These are phyloP conservation scores for Staphylotrichum tortipilum DNA, from an alignment of 495 filamentous ascomycete species.

Conservation along the genomic window DNA sequence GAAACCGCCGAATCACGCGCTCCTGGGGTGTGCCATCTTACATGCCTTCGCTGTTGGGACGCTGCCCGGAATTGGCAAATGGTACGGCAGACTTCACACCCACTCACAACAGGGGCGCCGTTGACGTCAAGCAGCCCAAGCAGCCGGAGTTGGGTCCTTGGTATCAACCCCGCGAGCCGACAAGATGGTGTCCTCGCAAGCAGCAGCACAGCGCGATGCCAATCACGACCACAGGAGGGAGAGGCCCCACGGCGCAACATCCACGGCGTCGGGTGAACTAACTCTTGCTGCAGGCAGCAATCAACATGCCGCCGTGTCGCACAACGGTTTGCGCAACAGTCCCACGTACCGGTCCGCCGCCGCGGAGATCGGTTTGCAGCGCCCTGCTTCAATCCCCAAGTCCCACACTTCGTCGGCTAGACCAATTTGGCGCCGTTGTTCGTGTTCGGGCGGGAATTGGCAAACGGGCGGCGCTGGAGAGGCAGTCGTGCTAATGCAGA, in stretches of 20 bases:
- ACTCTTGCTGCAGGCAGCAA: slow-evolving; percentile 10
- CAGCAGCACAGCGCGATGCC: background rate
- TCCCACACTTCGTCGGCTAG: no score
- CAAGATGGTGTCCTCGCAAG: background rate
- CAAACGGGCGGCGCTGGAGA: no score
- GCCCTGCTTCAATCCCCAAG: no score
- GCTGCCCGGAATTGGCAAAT: slow-evolving; percentile 9
- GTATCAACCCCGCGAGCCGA: no score
- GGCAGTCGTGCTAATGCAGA: background rate
- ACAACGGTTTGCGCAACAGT: no score
- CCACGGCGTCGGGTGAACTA: slow-evolving; percentile 5
- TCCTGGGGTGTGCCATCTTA: slow-evolving; percentile 3
- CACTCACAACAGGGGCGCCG: slow-evolving; percentile 2
- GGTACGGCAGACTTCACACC: no score
- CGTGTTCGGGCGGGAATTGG: background rate
- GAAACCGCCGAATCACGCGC: slow-evolving; percentile 7
- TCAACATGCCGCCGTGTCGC: no score
- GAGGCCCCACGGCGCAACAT: background rate
- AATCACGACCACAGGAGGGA: background rate
- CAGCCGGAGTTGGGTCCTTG: no score
- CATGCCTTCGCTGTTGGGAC: background rate
- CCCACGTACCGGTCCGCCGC: no score
- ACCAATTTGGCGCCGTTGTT: background rate
- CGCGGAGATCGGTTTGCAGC: no score
- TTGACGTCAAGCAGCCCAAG: slow-evolving; percentile 10